phyloP scores from a whole-genome alignment of 2,329 filamentous ascomycete species.

The Sordariomycetes sp. region DNA sequence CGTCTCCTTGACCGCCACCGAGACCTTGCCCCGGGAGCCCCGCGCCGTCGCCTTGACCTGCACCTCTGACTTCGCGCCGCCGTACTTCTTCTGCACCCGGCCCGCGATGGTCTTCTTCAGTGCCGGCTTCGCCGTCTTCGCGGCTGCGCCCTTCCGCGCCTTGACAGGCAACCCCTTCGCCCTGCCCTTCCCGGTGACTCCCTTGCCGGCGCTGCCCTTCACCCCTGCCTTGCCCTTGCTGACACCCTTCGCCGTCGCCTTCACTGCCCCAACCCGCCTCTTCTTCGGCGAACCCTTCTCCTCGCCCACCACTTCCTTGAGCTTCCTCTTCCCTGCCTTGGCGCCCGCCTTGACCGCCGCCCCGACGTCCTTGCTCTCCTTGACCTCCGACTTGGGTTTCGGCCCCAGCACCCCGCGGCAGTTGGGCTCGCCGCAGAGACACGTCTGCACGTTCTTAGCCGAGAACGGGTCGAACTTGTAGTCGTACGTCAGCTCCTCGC shows the following conservation, averaged over 20 bases:
- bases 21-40: background rate
- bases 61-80: background rate
- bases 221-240: background rate
- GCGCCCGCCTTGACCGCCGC: background rate
- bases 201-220: background rate
- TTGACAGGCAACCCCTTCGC: conserved; percentile 21
- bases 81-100: conserved; percentile 7
- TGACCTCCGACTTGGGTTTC: conserved; percentile 37
- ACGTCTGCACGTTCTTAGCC: conserved; percentile 57
- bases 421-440: conserved; percentile 52
- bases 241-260: background rate
- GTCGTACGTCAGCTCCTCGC: conserved; percentile 94
- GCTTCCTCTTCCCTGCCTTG: conserved; percentile 5
- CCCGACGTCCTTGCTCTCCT: conserved; percentile 11
- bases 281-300: conserved; percentile 4
- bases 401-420: conserved; percentile 55
- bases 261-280: background rate
- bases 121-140: conserved; percentile 10
- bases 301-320: conserved; percentile 2
- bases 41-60: background rate
- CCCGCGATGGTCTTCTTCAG: conserved; percentile 12
- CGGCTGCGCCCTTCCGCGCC: background rate
- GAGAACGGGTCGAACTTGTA: conserved; percentile 64
- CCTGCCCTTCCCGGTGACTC: background rate
- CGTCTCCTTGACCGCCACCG: background rate